phyloP scores from a whole-genome alignment of 495 filamentous ascomycete genomes.

The Penicillium cinerascens region DNA sequence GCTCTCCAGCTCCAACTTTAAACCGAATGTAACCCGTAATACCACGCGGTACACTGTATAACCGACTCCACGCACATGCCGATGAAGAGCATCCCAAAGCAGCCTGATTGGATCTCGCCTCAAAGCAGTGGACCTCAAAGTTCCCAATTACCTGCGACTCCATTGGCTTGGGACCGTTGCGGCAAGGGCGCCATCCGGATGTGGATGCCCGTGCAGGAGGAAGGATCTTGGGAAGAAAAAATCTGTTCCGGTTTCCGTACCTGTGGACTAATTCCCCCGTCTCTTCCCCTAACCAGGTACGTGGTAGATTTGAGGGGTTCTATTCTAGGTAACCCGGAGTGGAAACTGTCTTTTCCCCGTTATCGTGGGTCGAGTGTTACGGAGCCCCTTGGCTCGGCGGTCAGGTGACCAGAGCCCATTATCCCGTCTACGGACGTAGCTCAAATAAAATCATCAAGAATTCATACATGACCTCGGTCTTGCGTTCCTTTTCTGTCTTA shows the following conservation, averaged over 20 bases:
- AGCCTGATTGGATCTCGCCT: constrained; percentile 18
- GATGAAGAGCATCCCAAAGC: constrained; percentile 26
- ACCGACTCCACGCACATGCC: constrained; percentile 24
- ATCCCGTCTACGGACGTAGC: no score
- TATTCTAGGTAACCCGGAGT: not conserved
- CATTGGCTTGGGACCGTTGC: constrained; percentile 10
- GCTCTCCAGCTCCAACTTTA: constrained; percentile 14
- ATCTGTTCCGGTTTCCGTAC: not conserved
- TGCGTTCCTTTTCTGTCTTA: no score
- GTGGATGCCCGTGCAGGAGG: constrained; percentile 23
- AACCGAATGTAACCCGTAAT: constrained; percentile 2
- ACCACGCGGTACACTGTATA: constrained; percentile 14
- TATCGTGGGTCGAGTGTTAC: not conserved
- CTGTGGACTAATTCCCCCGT: not conserved
- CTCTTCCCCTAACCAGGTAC: not conserved
- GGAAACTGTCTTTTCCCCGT: not conserved
- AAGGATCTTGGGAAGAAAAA: constrained; percentile 6
- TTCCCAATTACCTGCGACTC: constrained; percentile 12
- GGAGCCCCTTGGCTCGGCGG: no score
- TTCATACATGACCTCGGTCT: no score
- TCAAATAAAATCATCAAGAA: no score
- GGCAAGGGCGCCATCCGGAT: constrained; percentile 23
- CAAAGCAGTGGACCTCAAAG: constrained; percentile 5
- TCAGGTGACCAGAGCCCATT: no score
- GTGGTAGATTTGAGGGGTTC: not conserved